phyloP scores from a whole-genome alignment of 1,139 yeast species.

The Meyerozyma carpophila region DNA sequence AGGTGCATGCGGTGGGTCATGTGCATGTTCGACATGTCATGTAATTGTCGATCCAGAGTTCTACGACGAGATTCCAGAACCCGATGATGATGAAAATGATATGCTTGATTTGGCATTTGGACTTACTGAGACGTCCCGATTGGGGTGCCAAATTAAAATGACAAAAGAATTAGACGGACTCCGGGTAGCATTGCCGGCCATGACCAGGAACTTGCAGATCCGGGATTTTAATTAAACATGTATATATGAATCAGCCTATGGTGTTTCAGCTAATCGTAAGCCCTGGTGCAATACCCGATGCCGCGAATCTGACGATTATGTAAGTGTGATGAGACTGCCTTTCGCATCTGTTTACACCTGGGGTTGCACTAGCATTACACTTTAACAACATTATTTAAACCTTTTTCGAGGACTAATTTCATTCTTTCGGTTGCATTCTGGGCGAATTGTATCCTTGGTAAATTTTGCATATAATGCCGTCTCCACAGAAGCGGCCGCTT shows the following conservation, averaged over 20 bases:
- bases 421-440: no score
- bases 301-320: no score
- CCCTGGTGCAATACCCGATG: no score
- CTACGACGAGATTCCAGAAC: slow-evolving; percentile 89
- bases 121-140: slow-evolving; percentile 87
- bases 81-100: slow-evolving; percentile 96
- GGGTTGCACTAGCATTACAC: no score
- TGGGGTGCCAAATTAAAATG: slow-evolving; percentile 93
- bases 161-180: slow-evolving; percentile 85
- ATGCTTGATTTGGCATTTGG: slow-evolving; percentile 98
- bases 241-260: neutral
- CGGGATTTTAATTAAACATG: slow-evolving; percentile 53
- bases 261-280: neutral
- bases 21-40: slow-evolving; percentile 98
- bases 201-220: slow-evolving; percentile 87
- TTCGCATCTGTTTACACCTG: neutral
- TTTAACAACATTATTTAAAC: no score
- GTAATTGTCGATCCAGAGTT: slow-evolving; percentile 92
- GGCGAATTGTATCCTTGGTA: no score
- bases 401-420: no score
- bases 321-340: neutral
- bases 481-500: neutral
- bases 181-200: slow-evolving; percentile 94
- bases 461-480: neutral
- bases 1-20: slow-evolving; percentile 98